phyloP scores from a whole-genome alignment of 306 rosid genomes.

The Quercus berberidifolia region DNA sequence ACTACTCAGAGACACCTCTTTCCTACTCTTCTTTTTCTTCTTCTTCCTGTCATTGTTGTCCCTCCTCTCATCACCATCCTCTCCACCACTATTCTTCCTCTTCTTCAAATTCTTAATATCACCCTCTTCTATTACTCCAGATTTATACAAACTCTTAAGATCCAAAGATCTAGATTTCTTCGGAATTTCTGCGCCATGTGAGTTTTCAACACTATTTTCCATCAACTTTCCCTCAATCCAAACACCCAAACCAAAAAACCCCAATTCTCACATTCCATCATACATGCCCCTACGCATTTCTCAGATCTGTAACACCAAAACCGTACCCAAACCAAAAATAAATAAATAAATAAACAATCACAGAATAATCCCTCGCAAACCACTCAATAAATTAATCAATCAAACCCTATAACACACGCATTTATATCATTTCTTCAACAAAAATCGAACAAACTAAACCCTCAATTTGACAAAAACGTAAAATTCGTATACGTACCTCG shows the following conservation, averaged over 20 bases:
- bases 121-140: conserved; percentile 34
- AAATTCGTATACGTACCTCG: conserved; percentile 49
- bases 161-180: conserved; percentile 83
- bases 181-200: conserved; percentile 59
- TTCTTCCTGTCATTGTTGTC: conserved; percentile 32
- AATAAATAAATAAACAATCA: conserved; percentile 10
- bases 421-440: conserved; percentile 15
- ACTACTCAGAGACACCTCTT: conserved; percentile 72
- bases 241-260: conserved; percentile 41
- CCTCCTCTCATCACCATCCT: conserved; percentile 41
- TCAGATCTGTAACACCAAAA: conserved; percentile 69
- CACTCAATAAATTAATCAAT: conserved; percentile 19
- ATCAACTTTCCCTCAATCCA: conserved; percentile 56
- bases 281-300: conserved; percentile 40
- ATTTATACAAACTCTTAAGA: conserved; percentile 71
- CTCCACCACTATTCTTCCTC: conserved; percentile 30
- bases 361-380: conserved; percentile 14
- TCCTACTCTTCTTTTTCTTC: conserved; percentile 51
- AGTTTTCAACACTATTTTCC: conserved; percentile 66
- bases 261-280: conserved; percentile 71
- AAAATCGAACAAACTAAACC: conserved; percentile 10
- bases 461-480: conserved; percentile 6
- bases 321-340: conserved; percentile 27
- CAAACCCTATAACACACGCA: conserved; percentile 39
- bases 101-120: conserved; percentile 52